Conservation (phyloP, 768 basidiomycete species). For the Suillus plorans region DNA sequence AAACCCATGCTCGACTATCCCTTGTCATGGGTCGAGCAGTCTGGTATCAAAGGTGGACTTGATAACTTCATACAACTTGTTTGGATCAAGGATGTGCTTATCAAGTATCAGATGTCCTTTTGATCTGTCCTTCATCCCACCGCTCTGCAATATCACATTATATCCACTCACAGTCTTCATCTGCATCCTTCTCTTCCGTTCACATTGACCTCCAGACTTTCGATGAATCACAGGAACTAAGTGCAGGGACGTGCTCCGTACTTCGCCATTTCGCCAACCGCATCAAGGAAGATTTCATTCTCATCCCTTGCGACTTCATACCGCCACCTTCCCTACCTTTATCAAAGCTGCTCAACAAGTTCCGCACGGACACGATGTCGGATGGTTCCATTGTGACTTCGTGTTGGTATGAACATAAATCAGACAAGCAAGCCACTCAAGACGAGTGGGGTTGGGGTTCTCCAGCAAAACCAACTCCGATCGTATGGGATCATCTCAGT, state of each 20-base stretch:
- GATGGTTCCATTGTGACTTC: constrained; percentile 64
- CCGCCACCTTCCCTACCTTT: constrained; percentile 76
- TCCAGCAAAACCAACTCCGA: constrained; percentile 44
- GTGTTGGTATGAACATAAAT: constrained; percentile 59
- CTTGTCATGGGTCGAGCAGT: constrained; percentile 83
- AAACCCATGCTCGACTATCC: constrained; percentile 83
- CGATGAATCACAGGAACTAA: constrained; percentile 67
- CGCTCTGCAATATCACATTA: constrained; percentile 78
- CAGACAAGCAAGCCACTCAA: constrained; percentile 53
- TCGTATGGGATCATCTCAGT: constrained; percentile 67
- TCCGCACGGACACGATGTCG: constrained; percentile 68
- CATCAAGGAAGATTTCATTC: constrained; percentile 82
- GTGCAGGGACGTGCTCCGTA: constrained; percentile 71
- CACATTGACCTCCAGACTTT: constrained; percentile 78
- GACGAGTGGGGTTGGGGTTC: constrained; percentile 80
- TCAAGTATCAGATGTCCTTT: constrained; percentile 64
- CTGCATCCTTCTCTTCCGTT: constrained; percentile 58
- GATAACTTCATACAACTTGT: background rate
- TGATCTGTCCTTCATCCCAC: constrained; percentile 82
- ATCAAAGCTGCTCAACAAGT: constrained; percentile 71
- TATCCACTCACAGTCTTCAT: constrained; percentile 73
- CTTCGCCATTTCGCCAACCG: constrained; percentile 74
- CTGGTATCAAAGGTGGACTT: constrained; percentile 72
- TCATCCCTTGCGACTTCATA: constrained; percentile 90
- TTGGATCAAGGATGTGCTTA: constrained; percentile 10